phyloP scores from a whole-genome alignment of 164 flowering plant genomes.

The Sedum album region DNA sequence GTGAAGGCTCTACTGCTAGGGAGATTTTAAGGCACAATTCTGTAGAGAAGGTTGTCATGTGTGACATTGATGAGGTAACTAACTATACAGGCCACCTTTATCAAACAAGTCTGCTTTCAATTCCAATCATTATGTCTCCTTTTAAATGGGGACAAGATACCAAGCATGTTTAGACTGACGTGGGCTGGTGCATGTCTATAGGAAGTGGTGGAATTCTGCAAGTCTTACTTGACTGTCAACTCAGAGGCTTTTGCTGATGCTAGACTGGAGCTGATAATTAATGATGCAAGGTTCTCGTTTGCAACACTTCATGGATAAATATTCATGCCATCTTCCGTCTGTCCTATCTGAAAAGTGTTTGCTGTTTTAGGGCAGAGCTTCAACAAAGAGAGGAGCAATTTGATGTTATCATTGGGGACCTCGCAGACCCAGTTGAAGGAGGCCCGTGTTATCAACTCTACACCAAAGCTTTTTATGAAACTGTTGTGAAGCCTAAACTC shows the following conservation, averaged over 20 bases:
- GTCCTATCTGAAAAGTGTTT: background rate
- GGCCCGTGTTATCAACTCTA: conserved; percentile 96
- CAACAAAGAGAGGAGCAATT: conserved; percentile 43
- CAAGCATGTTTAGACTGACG: background rate
- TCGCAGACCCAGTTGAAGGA: conserved; percentile 92
- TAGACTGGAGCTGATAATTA: conserved; percentile 77
- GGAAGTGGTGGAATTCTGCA: conserved; percentile 96
- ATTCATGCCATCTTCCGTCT: background rate
- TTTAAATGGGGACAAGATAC: background rate
- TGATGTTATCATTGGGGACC: conserved; percentile 87
- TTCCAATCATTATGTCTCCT: background rate
- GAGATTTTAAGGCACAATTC: conserved; percentile 45
- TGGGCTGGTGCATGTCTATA: conserved; percentile 15
- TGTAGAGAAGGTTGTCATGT: conserved; percentile 70
- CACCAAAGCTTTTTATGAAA: conserved; percentile 86
- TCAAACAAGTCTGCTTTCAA: background rate
- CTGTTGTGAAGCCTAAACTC: conserved; percentile 62
- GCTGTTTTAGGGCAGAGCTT: conserved; percentile 59
- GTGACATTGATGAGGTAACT: conserved; percentile 84
- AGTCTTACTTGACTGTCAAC: conserved; percentile 57
- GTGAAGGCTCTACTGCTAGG: background rate
- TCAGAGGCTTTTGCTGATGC: conserved; percentile 68
- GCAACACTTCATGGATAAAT: background rate
- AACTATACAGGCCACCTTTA: too few relatives aligned
- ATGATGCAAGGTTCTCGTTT: conserved; percentile 57